Conservation (phyloP, 2,329 filamentous ascomycete genomes). For the Trichoderma koningii region DNA sequence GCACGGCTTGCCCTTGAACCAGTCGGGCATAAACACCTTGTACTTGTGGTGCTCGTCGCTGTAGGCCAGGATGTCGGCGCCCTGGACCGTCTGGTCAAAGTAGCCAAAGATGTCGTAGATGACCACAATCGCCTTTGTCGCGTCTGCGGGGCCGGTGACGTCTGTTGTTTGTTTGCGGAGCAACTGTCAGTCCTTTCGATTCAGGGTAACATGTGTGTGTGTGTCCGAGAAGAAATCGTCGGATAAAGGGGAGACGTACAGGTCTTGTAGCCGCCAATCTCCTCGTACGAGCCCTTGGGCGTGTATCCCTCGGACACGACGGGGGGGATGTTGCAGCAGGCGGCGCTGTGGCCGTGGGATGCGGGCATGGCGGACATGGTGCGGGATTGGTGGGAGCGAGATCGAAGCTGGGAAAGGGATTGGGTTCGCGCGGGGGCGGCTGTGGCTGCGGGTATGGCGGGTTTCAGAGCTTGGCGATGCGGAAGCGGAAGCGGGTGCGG, state of each 20-base stretch:
- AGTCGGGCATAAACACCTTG: conserved; percentile 88
- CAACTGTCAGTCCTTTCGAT: too few species aligned
- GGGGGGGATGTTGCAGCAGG: conserved; percentile 62
- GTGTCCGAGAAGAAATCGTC: too few species aligned
- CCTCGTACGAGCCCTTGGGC: conserved; percentile 58
- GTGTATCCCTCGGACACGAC: conserved; percentile 58
- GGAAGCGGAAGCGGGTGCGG: too few species aligned
- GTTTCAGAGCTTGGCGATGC: neutral
- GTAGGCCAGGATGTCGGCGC: conserved; percentile 65
- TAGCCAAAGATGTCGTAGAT: conserved; percentile 72
- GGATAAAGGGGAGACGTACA: conserved; percentile 36
- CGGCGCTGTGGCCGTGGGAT: conserved; percentile 55
- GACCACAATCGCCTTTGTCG: conserved; percentile 60
- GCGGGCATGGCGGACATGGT: conserved; percentile 55
- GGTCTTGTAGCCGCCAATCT: conserved; percentile 58
- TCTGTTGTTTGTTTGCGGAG: conserved; percentile 37
- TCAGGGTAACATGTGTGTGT: neutral
- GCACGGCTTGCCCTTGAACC: conserved; percentile 75
- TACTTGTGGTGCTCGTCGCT: conserved; percentile 65
- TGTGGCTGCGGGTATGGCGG: neutral
- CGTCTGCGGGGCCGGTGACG: conserved; percentile 50
- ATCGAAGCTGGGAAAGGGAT: too few species aligned
- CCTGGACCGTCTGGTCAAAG: conserved; percentile 70
- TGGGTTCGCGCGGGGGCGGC: too few species aligned
- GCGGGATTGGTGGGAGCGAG: conserved; percentile 15